A percentile compares a stretch with the other conserved stretches of the same genome.
Evolutionary conservation across 1,139 yeast genomes (phyloP).

Genomic region (Kodamaea fungicola): DNA sequence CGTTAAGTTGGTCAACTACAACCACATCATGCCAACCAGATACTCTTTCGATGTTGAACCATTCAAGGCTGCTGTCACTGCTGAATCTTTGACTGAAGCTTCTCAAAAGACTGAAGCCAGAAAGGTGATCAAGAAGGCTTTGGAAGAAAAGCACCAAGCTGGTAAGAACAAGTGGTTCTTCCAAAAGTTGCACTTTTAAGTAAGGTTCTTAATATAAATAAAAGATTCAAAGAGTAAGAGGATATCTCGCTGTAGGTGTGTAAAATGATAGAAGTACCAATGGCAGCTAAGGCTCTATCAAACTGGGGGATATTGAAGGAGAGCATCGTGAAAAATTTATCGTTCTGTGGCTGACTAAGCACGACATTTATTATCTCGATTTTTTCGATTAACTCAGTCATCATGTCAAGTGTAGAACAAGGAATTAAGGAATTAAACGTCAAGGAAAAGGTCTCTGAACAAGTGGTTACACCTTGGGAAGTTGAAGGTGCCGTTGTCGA

Average conservation of each 20-base stretch:
- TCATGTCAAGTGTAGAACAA: slow-evolving; percentile 13
- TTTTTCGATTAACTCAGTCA: neutral
- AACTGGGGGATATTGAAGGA: too few relatives aligned
- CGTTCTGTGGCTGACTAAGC: too few relatives aligned
- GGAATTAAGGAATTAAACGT: slow-evolving; percentile 24
- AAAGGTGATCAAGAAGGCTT: slow-evolving; percentile 98
- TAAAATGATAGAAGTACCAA: slow-evolving; percentile 1
- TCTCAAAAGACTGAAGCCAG: slow-evolving; percentile 99
- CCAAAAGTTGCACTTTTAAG: slow-evolving; percentile 94
- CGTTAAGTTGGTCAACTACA: slow-evolving; percentile 99
- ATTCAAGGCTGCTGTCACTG: slow-evolving; percentile 85
- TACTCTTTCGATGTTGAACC: slow-evolving; percentile 96
- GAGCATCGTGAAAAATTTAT: too few relatives aligned
- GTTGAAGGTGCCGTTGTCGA: slow-evolving; percentile 98
- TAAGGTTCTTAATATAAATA: slow-evolving; percentile 25
- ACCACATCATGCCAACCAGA: slow-evolving; percentile 99
- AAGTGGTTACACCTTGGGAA: slow-evolving; percentile 80
- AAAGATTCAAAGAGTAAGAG: slow-evolving; percentile 9
- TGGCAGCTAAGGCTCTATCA: too few relatives aligned
- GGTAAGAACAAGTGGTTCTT: slow-evolving; percentile 99
- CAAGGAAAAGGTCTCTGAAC: slow-evolving; percentile 35
- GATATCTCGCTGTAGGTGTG: neutral
- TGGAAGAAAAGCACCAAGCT: slow-evolving; percentile 99
- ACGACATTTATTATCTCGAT: too few relatives aligned
- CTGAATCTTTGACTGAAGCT: slow-evolving; percentile 96